phyloP scores from a whole-genome alignment of 352 stramenopile genomes.

The Pythium coloratum region DNA sequence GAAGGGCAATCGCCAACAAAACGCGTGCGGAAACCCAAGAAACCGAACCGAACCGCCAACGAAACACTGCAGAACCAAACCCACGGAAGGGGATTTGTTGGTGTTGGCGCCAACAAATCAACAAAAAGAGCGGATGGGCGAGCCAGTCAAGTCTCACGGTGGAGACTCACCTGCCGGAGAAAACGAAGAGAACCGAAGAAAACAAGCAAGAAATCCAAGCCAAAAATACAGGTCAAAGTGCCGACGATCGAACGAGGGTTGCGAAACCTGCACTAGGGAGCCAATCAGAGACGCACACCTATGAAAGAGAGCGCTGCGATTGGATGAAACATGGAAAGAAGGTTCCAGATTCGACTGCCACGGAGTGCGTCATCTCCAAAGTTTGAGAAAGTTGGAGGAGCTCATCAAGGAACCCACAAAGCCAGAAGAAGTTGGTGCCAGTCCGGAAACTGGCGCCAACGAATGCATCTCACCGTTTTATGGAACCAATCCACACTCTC shows the following conservation, averaged over 20 bases:
- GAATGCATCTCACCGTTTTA: background rate
- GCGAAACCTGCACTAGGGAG: constrained; percentile 20
- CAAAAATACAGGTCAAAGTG: background rate
- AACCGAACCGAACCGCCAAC: constrained; percentile 18
- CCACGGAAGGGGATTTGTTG: background rate
- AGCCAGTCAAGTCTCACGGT: constrained; percentile 6
- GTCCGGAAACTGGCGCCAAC: constrained; percentile 22
- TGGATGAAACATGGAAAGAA: constrained; percentile 16
- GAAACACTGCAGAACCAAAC: background rate
- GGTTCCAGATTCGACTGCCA: background rate
- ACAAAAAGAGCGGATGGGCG: background rate
- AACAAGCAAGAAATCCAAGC: background rate
- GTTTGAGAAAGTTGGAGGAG: constrained; percentile 17
- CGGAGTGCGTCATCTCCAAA: constrained; percentile 21
- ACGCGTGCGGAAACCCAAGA: constrained; percentile 7
- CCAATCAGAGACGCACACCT: constrained; percentile 20
- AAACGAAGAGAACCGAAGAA: constrained; percentile 10
- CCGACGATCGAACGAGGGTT: constrained; percentile 16
- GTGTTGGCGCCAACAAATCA: constrained; percentile 4
- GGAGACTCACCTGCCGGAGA: background rate
- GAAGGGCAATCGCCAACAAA: background rate
- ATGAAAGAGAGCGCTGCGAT: background rate
- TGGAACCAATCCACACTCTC: background rate
- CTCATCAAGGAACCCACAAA: constrained; percentile 1
- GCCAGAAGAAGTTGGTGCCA: constrained; percentile 1